Evolutionary conservation across 2,329 filamentous ascomycete genomes (phyloP).

Genomic region (Macroventuria anomochaeta): DNA sequence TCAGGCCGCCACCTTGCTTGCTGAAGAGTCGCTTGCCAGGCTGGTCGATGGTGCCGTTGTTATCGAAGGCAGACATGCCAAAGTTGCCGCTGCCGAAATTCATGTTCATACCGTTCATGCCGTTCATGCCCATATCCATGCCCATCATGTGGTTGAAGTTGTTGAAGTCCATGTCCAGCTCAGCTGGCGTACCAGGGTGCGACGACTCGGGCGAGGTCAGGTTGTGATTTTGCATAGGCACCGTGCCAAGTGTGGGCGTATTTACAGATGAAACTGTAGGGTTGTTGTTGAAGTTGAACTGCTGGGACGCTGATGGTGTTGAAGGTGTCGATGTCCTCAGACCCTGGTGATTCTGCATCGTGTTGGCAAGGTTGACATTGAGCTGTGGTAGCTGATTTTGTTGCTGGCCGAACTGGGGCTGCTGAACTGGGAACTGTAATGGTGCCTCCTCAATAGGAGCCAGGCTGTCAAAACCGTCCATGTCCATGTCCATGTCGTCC

Average conservation of each 20-base stretch:
- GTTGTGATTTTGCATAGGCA: constrained; percentile 68
- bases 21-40: constrained; percentile 93
- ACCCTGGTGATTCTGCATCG: constrained; percentile 72
- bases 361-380: constrained; percentile 79
- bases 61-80: constrained; percentile 51
- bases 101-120: constrained; percentile 41
- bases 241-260: constrained; percentile 85
- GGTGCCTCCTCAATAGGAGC: constrained; percentile 71
- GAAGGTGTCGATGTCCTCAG: constrained; percentile 85
- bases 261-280: constrained; percentile 97
- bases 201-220: constrained; percentile 70
- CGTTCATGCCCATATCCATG: constrained; percentile 41
- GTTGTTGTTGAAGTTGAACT: constrained; percentile 84
- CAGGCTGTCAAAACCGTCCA: constrained; percentile 81
- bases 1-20: constrained; percentile 74
- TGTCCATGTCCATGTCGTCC: constrained; percentile 95
- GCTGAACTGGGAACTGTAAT: constrained; percentile 64
- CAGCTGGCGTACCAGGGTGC: constrained; percentile 71
- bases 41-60: constrained; percentile 74
- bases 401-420: constrained; percentile 61
- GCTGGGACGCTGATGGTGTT: constrained; percentile 73
- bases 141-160: constrained; percentile 49
- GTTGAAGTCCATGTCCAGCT: constrained; percentile 75
- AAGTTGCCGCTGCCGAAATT: constrained; percentile 48
- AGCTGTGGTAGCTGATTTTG: constrained; percentile 70